Percentiles rank a stretch among this genome's conserved stretches.
Conservation (phyloP, 2,329 filamentous ascomycete genomes). For the Colletotrichum musicola region DNA sequence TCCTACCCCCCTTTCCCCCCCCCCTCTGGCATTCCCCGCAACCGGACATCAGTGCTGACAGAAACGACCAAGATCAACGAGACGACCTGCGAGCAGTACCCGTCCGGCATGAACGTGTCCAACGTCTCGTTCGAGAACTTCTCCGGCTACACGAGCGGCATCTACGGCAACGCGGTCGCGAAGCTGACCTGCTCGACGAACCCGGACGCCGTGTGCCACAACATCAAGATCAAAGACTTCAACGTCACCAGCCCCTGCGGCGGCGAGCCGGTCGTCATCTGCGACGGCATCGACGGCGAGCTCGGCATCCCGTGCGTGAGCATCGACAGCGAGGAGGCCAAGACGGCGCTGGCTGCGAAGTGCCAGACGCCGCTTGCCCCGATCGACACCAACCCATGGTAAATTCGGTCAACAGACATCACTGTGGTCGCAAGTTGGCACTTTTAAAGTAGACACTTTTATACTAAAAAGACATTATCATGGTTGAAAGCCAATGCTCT, state of each 20-base stretch:
- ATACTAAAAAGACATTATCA: background rate
- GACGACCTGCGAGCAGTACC: constrained; percentile 63
- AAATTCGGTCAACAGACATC: too few relatives aligned
- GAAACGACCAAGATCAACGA: constrained; percentile 51
- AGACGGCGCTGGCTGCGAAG: constrained; percentile 28
- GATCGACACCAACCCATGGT: constrained; percentile 28
- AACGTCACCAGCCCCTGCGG: constrained; percentile 64
- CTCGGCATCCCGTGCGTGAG: constrained; percentile 49
- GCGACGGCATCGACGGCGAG: constrained; percentile 59
- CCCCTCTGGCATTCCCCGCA: background rate
- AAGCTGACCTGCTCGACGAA: constrained; percentile 67
- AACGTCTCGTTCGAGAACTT: constrained; percentile 72
- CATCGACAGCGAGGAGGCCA: constrained; percentile 27
- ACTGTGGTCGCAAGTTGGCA: too few relatives aligned
- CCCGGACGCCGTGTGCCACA: constrained; percentile 65
- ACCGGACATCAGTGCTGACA: background rate
- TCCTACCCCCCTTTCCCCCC: too few relatives aligned
- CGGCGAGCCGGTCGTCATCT: constrained; percentile 59
- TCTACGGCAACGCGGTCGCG: constrained; percentile 66
- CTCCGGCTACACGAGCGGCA: constrained; percentile 67
- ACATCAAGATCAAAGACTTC: constrained; percentile 68
- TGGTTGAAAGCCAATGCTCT: background rate
- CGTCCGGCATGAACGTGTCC: constrained; percentile 69
- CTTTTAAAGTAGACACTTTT: background rate
- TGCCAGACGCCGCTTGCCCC: constrained; percentile 29